Evolutionary conservation across 2,329 filamentous ascomycete species (phyloP), one percentile per base, ranked within the genome.

Genomic region (Fusarium robinianum): DNA sequence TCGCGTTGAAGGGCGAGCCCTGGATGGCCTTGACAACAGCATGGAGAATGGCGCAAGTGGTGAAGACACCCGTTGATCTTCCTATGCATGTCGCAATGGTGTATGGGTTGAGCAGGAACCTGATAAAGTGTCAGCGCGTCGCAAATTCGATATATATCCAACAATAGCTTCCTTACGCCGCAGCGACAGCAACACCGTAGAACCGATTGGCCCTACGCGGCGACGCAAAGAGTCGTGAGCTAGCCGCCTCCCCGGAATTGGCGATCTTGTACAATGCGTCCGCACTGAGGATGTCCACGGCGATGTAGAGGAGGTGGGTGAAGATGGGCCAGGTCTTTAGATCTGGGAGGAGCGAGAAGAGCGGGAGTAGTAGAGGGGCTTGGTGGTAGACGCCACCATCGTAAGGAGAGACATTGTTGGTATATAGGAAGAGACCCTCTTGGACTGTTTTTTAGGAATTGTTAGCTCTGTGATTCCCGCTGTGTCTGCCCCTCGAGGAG

Each of bases 381-480:
- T 96, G 78, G 70, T 83, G 79, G 67, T 80, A 85, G 64, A 85
- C 89, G 61, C 94, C 94, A 54, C 94, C 94, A 67, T 99, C 90
- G 72, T 97, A 99, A 2, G 94, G 94, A 48, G 90, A 96, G 44
- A 97, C 88, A 73, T 96, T 95, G 68, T 95, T 89, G 54, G 88
- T 91, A 69, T 97, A 97, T 15, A 99, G 82, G 63, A 96, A 99
- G 45, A 99, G 75, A 14, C 94, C 94, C 72, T 99, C 94, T 77
- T 97, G 92, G 41, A 55, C 52, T 61, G 41, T n/a, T n/a, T n/a
- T n/a, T n/a, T n/a, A n/a, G 18, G 12, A n/a, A 9, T 21, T 43
- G 43, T 52, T 26, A 55, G 49, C 19, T 5, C 31, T n/a, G 15
- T 18, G 18, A 16, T 11, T 8, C 8, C 10, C 5, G 8, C 16